A percentile compares a stretch with the other conserved stretches of the same genome.
phyloP scores from a whole-genome alignment of 768 basidiomycete genomes.

The Tulasnella sp. region DNA sequence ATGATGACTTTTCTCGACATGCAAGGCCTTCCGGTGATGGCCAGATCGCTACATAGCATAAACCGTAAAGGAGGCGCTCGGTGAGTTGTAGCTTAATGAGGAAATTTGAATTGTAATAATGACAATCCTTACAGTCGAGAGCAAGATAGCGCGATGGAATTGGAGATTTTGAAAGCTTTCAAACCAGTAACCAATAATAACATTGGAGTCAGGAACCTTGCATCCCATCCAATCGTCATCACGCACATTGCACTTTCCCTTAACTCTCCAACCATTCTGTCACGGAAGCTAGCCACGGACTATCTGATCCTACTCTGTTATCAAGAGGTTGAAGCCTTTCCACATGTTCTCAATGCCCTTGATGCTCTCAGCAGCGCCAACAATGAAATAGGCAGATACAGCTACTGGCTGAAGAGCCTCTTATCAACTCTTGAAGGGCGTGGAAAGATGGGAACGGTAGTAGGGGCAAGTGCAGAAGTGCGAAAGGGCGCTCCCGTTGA shows the following conservation, averaged over 20 bases:
- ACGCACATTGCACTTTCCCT: slow-evolving; percentile 70
- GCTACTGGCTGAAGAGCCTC: slow-evolving; percentile 80
- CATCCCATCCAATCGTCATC: slow-evolving; percentile 26
- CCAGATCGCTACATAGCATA: slow-evolving; percentile 60
- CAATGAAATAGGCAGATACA: slow-evolving; percentile 44
- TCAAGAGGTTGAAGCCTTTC: slow-evolving; percentile 47
- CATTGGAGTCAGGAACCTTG: slow-evolving; percentile 28
- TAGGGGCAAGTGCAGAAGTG: slow-evolving; percentile 89
- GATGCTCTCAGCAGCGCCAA: slow-evolving; percentile 60
- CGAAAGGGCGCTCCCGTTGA: slow-evolving; percentile 52
- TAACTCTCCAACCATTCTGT: slow-evolving; percentile 64
- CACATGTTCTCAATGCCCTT: slow-evolving; percentile 60
- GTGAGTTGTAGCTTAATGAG: slow-evolving; percentile 28
- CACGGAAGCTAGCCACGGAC: slow-evolving; percentile 67
- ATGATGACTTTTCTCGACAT: slow-evolving; percentile 59
- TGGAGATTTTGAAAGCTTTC: slow-evolving; percentile 80
- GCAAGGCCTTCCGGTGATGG: slow-evolving; percentile 75
- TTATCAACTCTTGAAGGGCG: slow-evolving; percentile 64
- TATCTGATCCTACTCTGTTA: slow-evolving; percentile 62
- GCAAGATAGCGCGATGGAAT: slow-evolving; percentile 58
- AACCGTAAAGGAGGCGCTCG: slow-evolving; percentile 54
- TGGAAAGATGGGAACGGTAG: slow-evolving; percentile 89
- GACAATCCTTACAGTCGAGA: slow-evolving; percentile 34
- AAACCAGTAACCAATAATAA: slow-evolving; percentile 62
- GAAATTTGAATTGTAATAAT: background rate